Evolutionary conservation across 169 alveolate species (phyloP).

Genomic region (Cryptosporidium xiaoi): DNA sequence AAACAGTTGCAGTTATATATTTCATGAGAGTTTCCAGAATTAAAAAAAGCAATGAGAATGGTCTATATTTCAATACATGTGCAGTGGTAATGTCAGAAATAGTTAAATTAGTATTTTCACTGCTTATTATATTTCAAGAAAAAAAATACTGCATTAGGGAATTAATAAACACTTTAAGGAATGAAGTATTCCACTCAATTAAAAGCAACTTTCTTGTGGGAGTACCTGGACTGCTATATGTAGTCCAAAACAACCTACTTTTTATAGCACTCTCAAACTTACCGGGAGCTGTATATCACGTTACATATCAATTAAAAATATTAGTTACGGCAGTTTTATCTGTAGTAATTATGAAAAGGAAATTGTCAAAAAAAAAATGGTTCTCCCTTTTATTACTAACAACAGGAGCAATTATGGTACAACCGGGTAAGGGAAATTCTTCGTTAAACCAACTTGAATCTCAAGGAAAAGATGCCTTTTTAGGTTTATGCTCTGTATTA

Average conservation of each 20-base stretch:
- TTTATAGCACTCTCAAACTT: constrained; percentile 81
- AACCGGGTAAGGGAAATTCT: constrained; percentile 27
- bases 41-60: background rate
- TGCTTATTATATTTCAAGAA: constrained; percentile 6
- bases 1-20: constrained; percentile 67
- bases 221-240: constrained; percentile 83
- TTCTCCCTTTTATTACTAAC: constrained; percentile 76
- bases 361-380: constrained; percentile 73
- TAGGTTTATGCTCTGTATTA: constrained; percentile 84
- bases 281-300: constrained; percentile 84
- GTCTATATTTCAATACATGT: constrained; percentile 54
- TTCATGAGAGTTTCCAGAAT: constrained; percentile 63
- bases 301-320: constrained; percentile 80
- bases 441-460: background rate
- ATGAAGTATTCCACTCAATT: constrained; percentile 30
- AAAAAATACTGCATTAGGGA: constrained; percentile 7
- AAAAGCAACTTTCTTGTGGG: constrained; percentile 65
- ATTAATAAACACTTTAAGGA: constrained; percentile 3
- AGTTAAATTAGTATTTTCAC: constrained; percentile 25
- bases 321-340: constrained; percentile 82
- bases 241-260: constrained; percentile 80
- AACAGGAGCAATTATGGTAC: constrained; percentile 77
- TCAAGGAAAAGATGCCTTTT: background rate
- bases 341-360: constrained; percentile 76
- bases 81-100: constrained; percentile 68